Evolutionary conservation across 345 rosid genomes (phyloP).

Genomic region (Cardamine occulta): DNA sequence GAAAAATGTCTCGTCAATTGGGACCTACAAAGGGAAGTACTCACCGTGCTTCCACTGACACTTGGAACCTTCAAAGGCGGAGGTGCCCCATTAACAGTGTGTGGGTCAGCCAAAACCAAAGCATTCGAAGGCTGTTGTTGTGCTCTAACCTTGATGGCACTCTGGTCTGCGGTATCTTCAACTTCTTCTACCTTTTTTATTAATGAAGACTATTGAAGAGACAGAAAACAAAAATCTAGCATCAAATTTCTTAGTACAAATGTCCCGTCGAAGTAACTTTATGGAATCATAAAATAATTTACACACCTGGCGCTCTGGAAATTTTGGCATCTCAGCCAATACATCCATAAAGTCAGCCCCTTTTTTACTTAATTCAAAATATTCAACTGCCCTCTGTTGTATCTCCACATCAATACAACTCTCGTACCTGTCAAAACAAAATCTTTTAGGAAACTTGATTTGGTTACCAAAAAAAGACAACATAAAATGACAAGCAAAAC

Average conservation of each 20-base stretch:
- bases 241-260: neutral
- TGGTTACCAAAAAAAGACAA: constrained; percentile 6
- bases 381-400: constrained; percentile 97
- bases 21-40: constrained; percentile 43
- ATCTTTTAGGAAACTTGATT: constrained; percentile 22
- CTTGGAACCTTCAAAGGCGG: constrained; percentile 73
- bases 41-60: constrained; percentile 54
- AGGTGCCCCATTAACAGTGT: constrained; percentile 67
- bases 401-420: constrained; percentile 99
- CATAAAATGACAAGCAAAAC: constrained; percentile 16
- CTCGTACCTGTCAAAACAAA: constrained; percentile 67
- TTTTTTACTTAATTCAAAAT: constrained; percentile 89
- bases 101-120: constrained; percentile 82
- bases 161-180: constrained; percentile 98
- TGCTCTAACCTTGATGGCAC: constrained; percentile 92
- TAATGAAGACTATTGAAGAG: constrained; percentile 71
- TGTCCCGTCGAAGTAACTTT: constrained; percentile 19
- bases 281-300: constrained; percentile 19
- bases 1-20: constrained; percentile 8
- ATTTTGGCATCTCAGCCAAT: constrained; percentile 99
- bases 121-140: constrained; percentile 95
- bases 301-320: constrained; percentile 95
- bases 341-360: constrained; percentile 83
- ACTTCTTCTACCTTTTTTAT: constrained; percentile 83
- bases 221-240: constrained; percentile 1